These are phyloP conservation scores for Lachnellula arida DNA, from an alignment of 2,329 filamentous ascomycete species.

Conservation along the genomic window DNA sequence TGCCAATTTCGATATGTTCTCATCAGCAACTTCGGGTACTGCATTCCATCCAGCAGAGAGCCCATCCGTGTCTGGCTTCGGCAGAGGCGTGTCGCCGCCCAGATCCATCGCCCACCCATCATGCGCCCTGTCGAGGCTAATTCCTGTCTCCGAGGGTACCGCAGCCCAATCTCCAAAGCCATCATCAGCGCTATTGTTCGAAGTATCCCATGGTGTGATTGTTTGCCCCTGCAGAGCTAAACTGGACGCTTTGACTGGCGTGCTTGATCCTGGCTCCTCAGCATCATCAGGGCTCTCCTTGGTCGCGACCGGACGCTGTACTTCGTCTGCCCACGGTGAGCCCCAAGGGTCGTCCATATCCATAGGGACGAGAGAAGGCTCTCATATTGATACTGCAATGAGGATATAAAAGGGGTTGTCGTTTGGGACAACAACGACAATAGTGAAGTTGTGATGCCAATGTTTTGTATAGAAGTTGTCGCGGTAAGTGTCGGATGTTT, in stretches of 20 bases:
- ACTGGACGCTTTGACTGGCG: slow-evolving; percentile 16
- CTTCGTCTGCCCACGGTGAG: slow-evolving; percentile 36
- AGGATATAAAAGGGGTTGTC: background rate
- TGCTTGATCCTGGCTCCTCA: slow-evolving; percentile 5
- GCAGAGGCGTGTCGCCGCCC: background rate
- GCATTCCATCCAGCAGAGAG: slow-evolving; percentile 14
- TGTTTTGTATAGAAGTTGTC: background rate
- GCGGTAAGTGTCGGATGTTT: slow-evolving; percentile 5
- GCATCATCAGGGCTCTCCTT: slow-evolving; percentile 4
- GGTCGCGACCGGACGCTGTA: slow-evolving; percentile 12
- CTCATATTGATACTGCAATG: slow-evolving; percentile 28
- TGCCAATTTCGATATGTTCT: slow-evolving; percentile 6
- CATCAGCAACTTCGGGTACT: background rate
- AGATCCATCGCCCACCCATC: slow-evolving; percentile 13
- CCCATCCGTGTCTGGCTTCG: slow-evolving; percentile 4
- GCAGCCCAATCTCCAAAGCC: slow-evolving; percentile 27
- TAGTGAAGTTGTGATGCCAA: slow-evolving; percentile 8
- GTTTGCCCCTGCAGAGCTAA: slow-evolving; percentile 18
- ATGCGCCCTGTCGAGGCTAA: slow-evolving; percentile 15
- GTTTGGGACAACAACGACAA: background rate
- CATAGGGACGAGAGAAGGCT: slow-evolving; percentile 19
- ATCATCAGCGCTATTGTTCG: slow-evolving; percentile 13
- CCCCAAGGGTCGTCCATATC: slow-evolving; percentile 37
- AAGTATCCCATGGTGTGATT: slow-evolving; percentile 25
- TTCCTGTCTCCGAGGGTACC: slow-evolving; percentile 9